A percentile compares a stretch with the other conserved stretches of the same genome.
These are phyloP conservation scores for Musa acuminata DNA, from an alignment of 176 grass and related monocot genomes.

Conservation along the genomic window DNA sequence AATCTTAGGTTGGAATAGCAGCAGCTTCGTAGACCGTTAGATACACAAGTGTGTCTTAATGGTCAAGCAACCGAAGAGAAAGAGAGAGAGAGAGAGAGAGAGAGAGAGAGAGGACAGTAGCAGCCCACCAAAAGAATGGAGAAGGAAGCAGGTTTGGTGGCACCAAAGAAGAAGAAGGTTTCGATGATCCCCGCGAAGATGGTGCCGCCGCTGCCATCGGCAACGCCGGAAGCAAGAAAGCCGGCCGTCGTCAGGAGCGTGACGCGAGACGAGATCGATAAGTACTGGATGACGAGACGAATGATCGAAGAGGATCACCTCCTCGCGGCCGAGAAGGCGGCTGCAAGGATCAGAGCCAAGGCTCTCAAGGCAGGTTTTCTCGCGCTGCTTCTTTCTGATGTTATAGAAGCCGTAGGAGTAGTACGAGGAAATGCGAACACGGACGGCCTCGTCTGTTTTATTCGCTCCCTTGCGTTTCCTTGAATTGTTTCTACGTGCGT, in stretches of 20 bases:
- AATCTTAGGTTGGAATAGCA: slow-evolving; percentile 3
- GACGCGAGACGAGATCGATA: slow-evolving; percentile 56
- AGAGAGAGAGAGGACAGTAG: background rate
- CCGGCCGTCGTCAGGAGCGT: slow-evolving; percentile 39
- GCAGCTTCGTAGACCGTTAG: background rate
- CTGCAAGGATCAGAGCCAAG: slow-evolving; percentile 58
- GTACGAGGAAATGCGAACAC: too few species aligned
- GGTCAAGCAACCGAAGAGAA: background rate
- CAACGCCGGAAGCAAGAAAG: slow-evolving; percentile 12
- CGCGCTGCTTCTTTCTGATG: background rate
- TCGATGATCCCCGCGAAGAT: too few species aligned
- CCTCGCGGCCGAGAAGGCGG: slow-evolving; percentile 58
- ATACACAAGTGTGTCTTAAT: too few species aligned
- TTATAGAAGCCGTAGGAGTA: background rate
- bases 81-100: too few species aligned
- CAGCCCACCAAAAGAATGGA: background rate
- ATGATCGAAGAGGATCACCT: slow-evolving; percentile 53
- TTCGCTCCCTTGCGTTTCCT: background rate
- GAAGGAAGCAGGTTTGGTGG: background rate
- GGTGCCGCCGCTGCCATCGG: background rate
- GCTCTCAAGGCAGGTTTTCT: slow-evolving; percentile 43
- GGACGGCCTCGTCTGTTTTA: too few species aligned
- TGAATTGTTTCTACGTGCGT: background rate
- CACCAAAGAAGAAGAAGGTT: too few species aligned
- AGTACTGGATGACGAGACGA: slow-evolving; percentile 69